Percentiles rank a stretch among this genome's conserved stretches.
These are phyloP conservation scores for Ceriops tagal DNA, from an alignment of 345 rosid genomes.

Conservation along the genomic window DNA sequence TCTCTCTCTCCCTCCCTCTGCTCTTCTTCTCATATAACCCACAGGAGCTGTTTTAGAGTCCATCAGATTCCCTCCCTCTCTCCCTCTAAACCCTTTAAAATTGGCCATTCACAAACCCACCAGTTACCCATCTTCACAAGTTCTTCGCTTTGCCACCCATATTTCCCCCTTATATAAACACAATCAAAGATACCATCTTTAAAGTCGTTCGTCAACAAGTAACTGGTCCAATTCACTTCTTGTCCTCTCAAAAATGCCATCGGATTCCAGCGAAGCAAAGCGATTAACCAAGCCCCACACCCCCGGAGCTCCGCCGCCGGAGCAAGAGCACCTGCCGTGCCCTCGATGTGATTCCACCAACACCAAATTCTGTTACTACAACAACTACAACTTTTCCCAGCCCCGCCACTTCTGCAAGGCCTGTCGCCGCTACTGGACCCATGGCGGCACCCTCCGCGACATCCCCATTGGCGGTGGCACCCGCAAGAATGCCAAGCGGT, in stretches of 20 bases:
- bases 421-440: constrained; percentile 98
- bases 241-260: constrained; percentile 38
- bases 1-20: not conserved
- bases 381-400: constrained; percentile 95
- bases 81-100: constrained; percentile 16
- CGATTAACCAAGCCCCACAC: constrained; percentile 30
- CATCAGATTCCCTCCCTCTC: constrained; percentile 23
- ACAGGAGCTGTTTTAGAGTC: constrained; percentile 31
- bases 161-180: not conserved
- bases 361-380: constrained; percentile 94
- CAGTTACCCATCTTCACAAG: not conserved
- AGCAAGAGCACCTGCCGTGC: constrained; percentile 86
- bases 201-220: not conserved
- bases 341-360: constrained; percentile 90
- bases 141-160: not conserved
- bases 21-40: constrained; percentile 36
- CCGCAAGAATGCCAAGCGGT: constrained; percentile 79
- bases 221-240: not conserved
- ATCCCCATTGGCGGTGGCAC: constrained; percentile 94
- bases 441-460: constrained; percentile 92
- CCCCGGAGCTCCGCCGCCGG: constrained; percentile 41
- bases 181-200: not conserved
- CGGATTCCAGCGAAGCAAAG: constrained; percentile 41
- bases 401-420: constrained; percentile 98
- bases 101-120: not conserved